These are phyloP conservation scores for Emmonsia crescens DNA, from an alignment of 2,329 filamentous ascomycete species.

Conservation along the genomic window DNA sequence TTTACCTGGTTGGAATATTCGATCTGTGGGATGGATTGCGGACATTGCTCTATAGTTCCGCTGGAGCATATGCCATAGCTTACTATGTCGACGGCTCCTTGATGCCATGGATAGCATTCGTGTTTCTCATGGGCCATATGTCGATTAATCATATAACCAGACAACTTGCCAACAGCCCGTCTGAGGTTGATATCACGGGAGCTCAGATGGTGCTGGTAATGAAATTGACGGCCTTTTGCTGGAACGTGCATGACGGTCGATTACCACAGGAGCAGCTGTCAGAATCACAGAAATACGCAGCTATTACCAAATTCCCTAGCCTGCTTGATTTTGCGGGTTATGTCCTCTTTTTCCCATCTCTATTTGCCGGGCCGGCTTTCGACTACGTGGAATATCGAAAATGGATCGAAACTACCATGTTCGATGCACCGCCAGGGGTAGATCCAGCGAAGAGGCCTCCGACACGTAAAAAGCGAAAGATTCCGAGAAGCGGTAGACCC, in stretches of 20 bases:
- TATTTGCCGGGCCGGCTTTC: conserved; percentile 84
- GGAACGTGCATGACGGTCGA: conserved; percentile 91
- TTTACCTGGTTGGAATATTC: conserved; percentile 89
- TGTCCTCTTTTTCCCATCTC: conserved; percentile 86
- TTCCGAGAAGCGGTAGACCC: conserved; percentile 79
- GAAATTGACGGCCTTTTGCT: conserved; percentile 94
- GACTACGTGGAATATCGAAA: conserved; percentile 86
- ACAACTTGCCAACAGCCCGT: conserved; percentile 57
- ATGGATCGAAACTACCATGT: conserved; percentile 93
- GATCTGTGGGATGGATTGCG: conserved; percentile 77
- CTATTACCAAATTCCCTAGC: conserved; percentile 61
- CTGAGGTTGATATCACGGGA: conserved; percentile 72
- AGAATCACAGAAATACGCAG: conserved; percentile 73
- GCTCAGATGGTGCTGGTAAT: conserved; percentile 98
- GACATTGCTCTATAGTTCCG: conserved; percentile 69
- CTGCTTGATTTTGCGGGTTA: conserved; percentile 79
- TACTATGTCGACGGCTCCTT: conserved; percentile 73
- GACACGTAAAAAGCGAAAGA: conserved; percentile 81
- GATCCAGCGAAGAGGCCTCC: conserved; percentile 76
- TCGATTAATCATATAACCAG: conserved; percentile 78
- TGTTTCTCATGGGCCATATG: conserved; percentile 93
- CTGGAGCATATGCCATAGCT: conserved; percentile 72
- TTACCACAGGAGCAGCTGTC: conserved; percentile 70
- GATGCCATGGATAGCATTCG: conserved; percentile 96
- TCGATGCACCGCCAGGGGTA: conserved; percentile 69